Conservation (phyloP, 2,329 filamentous ascomycete species). For the Septoria linicola region DNA sequence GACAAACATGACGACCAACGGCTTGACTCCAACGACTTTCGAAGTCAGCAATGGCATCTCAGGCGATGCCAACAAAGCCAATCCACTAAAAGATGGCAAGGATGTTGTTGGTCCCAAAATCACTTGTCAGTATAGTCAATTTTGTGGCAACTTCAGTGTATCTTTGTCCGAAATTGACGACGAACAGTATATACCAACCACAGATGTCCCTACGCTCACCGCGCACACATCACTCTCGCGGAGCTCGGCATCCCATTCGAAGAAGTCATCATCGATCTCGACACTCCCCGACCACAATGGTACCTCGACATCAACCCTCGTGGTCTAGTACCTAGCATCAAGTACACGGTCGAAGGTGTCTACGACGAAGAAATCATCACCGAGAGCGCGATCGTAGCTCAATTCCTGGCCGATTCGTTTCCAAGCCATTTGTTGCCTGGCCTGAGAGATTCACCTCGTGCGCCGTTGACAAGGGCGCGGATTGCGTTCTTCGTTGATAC, state of each 20-base stretch:
- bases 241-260: constrained; percentile 37
- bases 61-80: neutral
- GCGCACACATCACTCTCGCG: constrained; percentile 50
- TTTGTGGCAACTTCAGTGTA: constrained; percentile 41
- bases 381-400: constrained; percentile 71
- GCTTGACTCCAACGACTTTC: constrained; percentile 17
- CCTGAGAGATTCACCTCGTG: constrained; percentile 50
- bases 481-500: constrained; percentile 72
- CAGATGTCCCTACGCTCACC: constrained; percentile 70
- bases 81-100: constrained; percentile 27
- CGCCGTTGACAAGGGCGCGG: constrained; percentile 47
- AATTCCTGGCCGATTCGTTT: constrained; percentile 69
- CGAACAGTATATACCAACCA: constrained; percentile 66
- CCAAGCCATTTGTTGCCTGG: constrained; percentile 66
- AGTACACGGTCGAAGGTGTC: constrained; percentile 54
- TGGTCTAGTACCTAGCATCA: constrained; percentile 71
- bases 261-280: constrained; percentile 61
- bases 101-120: constrained; percentile 13
- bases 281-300: constrained; percentile 65
- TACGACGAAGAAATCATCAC: constrained; percentile 61
- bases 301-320: constrained; percentile 77
- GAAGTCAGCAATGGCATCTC: neutral
- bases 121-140: constrained; percentile 43
- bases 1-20: constrained; percentile 18
- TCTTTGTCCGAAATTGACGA: neutral